Percentiles rank a stretch among this genome's conserved stretches.
phyloP scores from a whole-genome alignment of 2,329 filamentous ascomycete species.

The Monosporascus cannonballus region DNA sequence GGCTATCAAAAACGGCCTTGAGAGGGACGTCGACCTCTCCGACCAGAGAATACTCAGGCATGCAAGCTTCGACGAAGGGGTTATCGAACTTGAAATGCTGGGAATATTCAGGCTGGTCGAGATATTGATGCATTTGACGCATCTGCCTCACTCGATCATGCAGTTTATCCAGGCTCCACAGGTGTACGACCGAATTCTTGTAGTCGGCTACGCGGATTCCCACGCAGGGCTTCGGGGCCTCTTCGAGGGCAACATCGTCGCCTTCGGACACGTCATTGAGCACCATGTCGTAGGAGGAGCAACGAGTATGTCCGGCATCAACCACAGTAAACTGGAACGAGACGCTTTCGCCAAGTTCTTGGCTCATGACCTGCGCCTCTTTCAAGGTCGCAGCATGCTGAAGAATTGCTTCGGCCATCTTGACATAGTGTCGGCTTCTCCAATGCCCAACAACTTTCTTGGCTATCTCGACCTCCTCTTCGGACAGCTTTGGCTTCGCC shows the following conservation, averaged over 20 bases:
- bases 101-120: slow-evolving; percentile 90
- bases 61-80: slow-evolving; percentile 84
- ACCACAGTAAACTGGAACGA: slow-evolving; percentile 94
- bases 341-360: slow-evolving; percentile 86
- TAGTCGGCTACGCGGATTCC: slow-evolving; percentile 89
- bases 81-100: slow-evolving; percentile 91
- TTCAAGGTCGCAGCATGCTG: slow-evolving; percentile 85
- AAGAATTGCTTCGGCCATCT: slow-evolving; percentile 87
- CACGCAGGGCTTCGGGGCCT: slow-evolving; percentile 81
- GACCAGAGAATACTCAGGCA: slow-evolving; percentile 86
- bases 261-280: slow-evolving; percentile 88
- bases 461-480: slow-evolving; percentile 66
- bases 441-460: slow-evolving; percentile 65
- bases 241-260: slow-evolving; percentile 72
- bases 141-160: slow-evolving; percentile 82
- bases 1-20: slow-evolving; percentile 85
- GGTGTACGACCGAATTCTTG: slow-evolving; percentile 74
- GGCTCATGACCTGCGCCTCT: slow-evolving; percentile 96
- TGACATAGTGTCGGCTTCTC: slow-evolving; percentile 80
- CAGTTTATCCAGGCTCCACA: slow-evolving; percentile 94
- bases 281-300: slow-evolving; percentile 94
- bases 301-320: slow-evolving; percentile 79
- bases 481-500: slow-evolving; percentile 58
- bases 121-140: slow-evolving; percentile 95
- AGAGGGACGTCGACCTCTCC: slow-evolving; percentile 91